Base-by-base conservation (phyloP, 805 yeast species). In the Candida odintsovae region DNA sequence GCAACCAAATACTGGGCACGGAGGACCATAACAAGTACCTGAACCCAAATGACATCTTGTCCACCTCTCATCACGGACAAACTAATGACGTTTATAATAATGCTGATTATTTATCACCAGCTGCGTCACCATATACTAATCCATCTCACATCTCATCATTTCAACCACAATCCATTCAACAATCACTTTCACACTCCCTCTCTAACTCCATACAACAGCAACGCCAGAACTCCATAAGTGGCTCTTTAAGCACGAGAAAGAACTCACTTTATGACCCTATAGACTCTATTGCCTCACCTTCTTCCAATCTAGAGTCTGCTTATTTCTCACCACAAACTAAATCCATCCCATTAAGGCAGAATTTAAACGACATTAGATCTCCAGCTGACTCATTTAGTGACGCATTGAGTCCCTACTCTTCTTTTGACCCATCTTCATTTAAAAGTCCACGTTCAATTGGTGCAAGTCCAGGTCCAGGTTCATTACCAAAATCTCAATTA, bases 391-490 rank as follows among this genome's bases (percentile, higher is more conserved):
- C 64, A 0, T 58, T 46, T 40, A 54, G 48, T 26, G 64, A 60
- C 23, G 53, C 49, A 2, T 15, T 61, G 46, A 56, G 61, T 39
- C 64, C 64, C 2, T 61, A 59, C 26, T 55, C 63, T 0, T 61
- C 62, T 0, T 55, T 54, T 42, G 62, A 58, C 42, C 52, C 55
- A 13, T 50, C 54, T 2, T 52, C 55, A 20, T 51, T 60, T 47
- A 58, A 58, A 43, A 63, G 69, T 2, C 64, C 67, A 13, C 55
- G 66, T 20, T 58, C 50, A 53, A 64, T 54, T 16, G 57, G 61
- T 9, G 59, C 55, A 4, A 45, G 47, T 10, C 50, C 53, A 20
- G 47, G 48, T 26, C 60, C 66, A 1, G 39, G 49, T 16, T 67
- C 68, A 12, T 45, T 62, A 22, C 66, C 62, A 36, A 53, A 62